Conservation (phyloP, 2,329 filamentous ascomycete species). For the Xylogone sp. region DNA sequence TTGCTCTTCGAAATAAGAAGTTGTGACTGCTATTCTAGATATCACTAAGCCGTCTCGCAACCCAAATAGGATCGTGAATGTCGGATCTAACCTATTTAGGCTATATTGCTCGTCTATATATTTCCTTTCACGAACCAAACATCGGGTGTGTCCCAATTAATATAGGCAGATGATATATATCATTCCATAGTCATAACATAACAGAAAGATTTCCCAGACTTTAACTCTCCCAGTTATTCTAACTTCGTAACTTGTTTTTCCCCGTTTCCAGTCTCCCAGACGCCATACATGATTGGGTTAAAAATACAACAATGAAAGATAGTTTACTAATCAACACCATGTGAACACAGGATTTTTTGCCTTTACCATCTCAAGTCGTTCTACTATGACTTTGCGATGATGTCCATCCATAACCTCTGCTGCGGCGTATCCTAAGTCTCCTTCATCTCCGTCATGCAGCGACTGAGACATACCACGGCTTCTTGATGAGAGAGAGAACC, state of each 20-base stretch:
- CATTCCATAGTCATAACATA: too few species aligned
- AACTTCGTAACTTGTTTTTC: neutral
- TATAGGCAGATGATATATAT: too few species aligned
- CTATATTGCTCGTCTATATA: neutral
- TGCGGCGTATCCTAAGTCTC: slow-evolving; percentile 90
- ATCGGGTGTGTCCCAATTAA: too few species aligned
- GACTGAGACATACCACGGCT: slow-evolving; percentile 29
- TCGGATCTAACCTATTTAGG: neutral
- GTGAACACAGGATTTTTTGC: slow-evolving; percentile 93
- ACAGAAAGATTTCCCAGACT: neutral
- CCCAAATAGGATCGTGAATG: neutral
- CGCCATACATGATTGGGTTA: neutral
- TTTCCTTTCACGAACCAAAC: too few species aligned
- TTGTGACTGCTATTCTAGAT: neutral
- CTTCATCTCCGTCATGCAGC: slow-evolving; percentile 68
- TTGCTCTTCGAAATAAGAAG: neutral
- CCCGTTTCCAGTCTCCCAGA: neutral
- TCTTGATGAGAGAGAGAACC: slow-evolving; percentile 36
- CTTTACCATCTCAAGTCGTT: slow-evolving; percentile 93
- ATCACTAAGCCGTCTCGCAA: neutral
- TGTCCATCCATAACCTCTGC: slow-evolving; percentile 92
- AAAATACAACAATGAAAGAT: neutral
- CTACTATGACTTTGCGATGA: slow-evolving; percentile 91
- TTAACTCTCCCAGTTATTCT: neutral
- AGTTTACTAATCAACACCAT: slow-evolving; percentile 66